Conservation (phyloP, 306 rosid species). For the Sindora glabra region DNA sequence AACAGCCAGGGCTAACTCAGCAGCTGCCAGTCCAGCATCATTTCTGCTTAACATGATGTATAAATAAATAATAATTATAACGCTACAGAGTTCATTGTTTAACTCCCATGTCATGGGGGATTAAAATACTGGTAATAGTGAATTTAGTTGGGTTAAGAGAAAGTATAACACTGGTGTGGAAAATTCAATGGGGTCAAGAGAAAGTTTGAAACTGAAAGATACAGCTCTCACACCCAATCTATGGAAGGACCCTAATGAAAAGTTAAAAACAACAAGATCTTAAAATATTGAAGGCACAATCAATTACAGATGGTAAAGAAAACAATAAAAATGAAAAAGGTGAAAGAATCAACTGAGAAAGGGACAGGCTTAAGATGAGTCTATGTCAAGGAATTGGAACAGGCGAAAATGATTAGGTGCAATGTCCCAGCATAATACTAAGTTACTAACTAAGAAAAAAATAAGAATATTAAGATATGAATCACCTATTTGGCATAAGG, state of each 20-base stretch:
- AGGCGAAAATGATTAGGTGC: neutral
- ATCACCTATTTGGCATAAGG: slow-evolving; percentile 85
- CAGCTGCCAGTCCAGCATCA: slow-evolving; percentile 95
- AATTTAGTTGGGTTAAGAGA: neutral
- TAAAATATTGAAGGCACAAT: neutral
- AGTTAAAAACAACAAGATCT: neutral
- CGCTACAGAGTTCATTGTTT: neutral
- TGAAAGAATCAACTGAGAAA: neutral
- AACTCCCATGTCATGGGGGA: slow-evolving; percentile 8
- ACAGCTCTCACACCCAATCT: neutral
- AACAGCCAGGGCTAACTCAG: slow-evolving; percentile 82
- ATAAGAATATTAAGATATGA: neutral
- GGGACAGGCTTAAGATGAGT: neutral
- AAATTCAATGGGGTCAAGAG: neutral
- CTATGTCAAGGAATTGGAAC: slow-evolving; percentile 4
- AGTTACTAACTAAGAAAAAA: no score
- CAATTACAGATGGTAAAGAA: neutral
- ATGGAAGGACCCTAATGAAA: neutral
- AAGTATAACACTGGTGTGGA: neutral
- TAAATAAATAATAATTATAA: slow-evolving; percentile 3
- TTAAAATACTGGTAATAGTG: neutral
- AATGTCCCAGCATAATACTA: neutral
- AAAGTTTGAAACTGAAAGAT: neutral
- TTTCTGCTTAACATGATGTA: slow-evolving; percentile 48
- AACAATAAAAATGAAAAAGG: neutral